Conservation (phyloP, 2,329 filamentous ascomycete species). For the Metarhizium album region DNA sequence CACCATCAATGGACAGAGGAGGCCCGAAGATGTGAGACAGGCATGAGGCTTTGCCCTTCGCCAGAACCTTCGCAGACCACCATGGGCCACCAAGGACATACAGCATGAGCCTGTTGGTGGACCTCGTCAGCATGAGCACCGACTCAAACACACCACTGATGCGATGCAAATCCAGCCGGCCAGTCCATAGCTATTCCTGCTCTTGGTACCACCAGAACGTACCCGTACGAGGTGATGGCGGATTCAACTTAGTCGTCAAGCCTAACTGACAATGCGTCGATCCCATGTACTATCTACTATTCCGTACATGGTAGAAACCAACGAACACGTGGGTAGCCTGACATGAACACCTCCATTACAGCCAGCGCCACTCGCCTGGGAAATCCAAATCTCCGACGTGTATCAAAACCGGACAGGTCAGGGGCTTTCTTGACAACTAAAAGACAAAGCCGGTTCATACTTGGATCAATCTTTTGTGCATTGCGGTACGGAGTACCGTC, state of each 20-base stretch:
- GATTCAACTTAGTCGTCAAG: not conserved
- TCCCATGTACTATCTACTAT: not conserved
- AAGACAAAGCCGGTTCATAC: not conserved
- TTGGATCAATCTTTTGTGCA: not conserved
- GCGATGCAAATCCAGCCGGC: not conserved
- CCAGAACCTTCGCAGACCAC: not conserved
- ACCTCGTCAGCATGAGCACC: not conserved
- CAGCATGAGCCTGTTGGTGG: not conserved
- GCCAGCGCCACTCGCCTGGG: not conserved
- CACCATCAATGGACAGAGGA: not conserved
- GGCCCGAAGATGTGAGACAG: slow-evolving; percentile 5
- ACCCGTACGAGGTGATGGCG: not conserved
- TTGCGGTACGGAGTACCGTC: not conserved
- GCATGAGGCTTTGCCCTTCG: slow-evolving; percentile 4
- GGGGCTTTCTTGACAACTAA: not conserved
- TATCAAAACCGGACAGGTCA: not conserved
- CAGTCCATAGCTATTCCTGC: not conserved
- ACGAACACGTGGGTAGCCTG: not conserved
- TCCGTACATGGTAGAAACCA: not conserved
- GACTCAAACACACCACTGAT: not conserved
- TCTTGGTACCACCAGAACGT: not conserved
- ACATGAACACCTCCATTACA: slow-evolving; percentile 5
- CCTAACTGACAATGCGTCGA: not conserved
- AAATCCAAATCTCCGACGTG: not conserved
- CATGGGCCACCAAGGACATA: not conserved